phyloP scores from a whole-genome alignment of 768 basidiomycete species.

The Hebeloma cylindrosporum region DNA sequence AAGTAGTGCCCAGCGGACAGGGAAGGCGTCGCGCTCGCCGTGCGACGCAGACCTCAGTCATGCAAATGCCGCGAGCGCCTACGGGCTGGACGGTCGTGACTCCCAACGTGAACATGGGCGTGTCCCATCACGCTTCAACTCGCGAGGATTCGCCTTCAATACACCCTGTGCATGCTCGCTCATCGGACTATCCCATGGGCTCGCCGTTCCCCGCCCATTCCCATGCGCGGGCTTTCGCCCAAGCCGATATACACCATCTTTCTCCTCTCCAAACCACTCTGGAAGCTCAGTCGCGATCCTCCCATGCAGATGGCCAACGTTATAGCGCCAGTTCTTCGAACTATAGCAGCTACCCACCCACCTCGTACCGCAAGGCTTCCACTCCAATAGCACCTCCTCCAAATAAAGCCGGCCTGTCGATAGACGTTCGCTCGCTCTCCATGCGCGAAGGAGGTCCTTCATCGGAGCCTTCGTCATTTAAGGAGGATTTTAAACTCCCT shows the following conservation, averaged over 20 bases:
- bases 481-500: conserved; percentile 39
- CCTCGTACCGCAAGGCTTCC: conserved; percentile 24
- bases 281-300: not conserved
- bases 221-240: conserved; percentile 8
- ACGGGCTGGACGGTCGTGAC: conserved; percentile 52
- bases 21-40: conserved; percentile 64
- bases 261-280: conserved; percentile 10
- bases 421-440: conserved; percentile 32
- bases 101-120: conserved; percentile 26
- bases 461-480: conserved; percentile 22
- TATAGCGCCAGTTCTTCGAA: not conserved
- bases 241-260: conserved; percentile 8
- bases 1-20: conserved; percentile 64
- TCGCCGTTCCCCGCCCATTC: conserved; percentile 26
- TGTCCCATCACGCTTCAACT: conserved; percentile 6
- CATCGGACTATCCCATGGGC: conserved; percentile 20
- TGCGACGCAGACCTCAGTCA: conserved; percentile 40
- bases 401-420: conserved; percentile 26
- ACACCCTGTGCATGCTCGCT: conserved; percentile 16
- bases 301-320: not conserved
- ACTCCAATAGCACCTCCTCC: conserved; percentile 10
- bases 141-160: conserved; percentile 17
- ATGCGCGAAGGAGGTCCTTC: conserved; percentile 21
- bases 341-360: conserved; percentile 21
- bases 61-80: conserved; percentile 31